These are phyloP conservation scores for Leishmania aethiopica DNA, from an alignment of 208 protist species.

Conservation along the genomic window DNA sequence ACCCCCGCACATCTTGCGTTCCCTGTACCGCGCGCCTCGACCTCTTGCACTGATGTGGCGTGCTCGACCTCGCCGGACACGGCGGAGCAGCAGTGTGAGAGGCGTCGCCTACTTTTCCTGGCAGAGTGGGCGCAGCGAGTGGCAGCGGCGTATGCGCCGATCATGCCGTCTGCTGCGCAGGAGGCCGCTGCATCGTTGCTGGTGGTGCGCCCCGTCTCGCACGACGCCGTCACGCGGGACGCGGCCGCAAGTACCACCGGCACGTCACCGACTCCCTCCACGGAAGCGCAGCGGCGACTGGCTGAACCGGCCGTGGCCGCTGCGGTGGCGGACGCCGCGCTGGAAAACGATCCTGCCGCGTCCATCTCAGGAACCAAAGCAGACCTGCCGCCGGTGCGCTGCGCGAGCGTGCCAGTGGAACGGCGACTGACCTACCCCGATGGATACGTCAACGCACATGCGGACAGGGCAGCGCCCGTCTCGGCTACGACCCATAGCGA, in stretches of 20 bases:
- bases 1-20: not conserved
- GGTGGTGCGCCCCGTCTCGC: not conserved
- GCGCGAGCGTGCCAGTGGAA: slow-evolving; percentile 6
- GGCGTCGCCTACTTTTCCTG: not conserved
- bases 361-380: not conserved
- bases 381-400: not conserved
- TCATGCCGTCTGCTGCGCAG: not conserved
- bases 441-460: not conserved
- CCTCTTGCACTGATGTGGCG: not conserved
- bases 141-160: not conserved
- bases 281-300: not conserved
- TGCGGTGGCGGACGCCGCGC: not conserved
- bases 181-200: not conserved
- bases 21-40: not conserved
- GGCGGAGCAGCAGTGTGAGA: not conserved
- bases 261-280: not conserved
- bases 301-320: not conserved
- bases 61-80: not conserved
- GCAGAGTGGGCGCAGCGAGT: slow-evolving; percentile 3
- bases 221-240: not conserved
- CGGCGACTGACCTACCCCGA: slow-evolving; percentile 10
- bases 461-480: not conserved
- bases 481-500: not conserved
- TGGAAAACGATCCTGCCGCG: not conserved
- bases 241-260: not conserved